Evolutionary conservation across 75 land plant species (phyloP), one percentile per base, ranked within the genome.

Genomic region (Pinus taeda): DNA sequence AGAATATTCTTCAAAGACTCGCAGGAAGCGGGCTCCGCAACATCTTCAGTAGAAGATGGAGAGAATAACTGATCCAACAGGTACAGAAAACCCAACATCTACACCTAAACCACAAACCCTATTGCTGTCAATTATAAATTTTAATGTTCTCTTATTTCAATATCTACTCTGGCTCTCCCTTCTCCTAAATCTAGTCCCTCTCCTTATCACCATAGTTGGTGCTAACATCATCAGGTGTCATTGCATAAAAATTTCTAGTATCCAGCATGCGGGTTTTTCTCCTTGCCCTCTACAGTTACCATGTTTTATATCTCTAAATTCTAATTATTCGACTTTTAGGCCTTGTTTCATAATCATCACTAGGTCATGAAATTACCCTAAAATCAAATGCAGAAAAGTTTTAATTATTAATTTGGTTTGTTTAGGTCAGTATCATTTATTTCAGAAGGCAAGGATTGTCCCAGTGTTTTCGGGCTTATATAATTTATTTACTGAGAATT

Each of bases 1-100:
- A 86, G 75, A 90, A 86, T 82, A 86, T 89, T 36, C 69, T 93
- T 87, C 91, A 90, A 77, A 77, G 86, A 61, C 75, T 95, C 29
- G 76, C 84, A 59, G 88, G 92, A 21, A 87, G 87, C 74, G 79
- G 89, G 73, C 80, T 95, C 36, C 85, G 81, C 76, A 90, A 72
- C 76, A 77, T 92, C 70, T 85, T 94, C 77, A 85, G 74, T 76
- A 60, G 82, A 81, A 75, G 78, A 22, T 87, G 83, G 83, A 83
- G 83, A 77, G 86, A 84, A 58, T 87, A 76, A 80, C 39, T 69
- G 9, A 69, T n/a, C 36, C 22, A 69, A 37, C 49, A 42, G 71
- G 71, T 69, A 69, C 14, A 69, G 13, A 21, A 39, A 39, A 8
- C 21, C 33, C 53, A 49, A 49, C 53, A 49, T 49, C 53, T 9